Evolutionary conservation across 2,329 filamentous ascomycete species (phyloP).

Genomic region (Setomelanomma holmii): DNA sequence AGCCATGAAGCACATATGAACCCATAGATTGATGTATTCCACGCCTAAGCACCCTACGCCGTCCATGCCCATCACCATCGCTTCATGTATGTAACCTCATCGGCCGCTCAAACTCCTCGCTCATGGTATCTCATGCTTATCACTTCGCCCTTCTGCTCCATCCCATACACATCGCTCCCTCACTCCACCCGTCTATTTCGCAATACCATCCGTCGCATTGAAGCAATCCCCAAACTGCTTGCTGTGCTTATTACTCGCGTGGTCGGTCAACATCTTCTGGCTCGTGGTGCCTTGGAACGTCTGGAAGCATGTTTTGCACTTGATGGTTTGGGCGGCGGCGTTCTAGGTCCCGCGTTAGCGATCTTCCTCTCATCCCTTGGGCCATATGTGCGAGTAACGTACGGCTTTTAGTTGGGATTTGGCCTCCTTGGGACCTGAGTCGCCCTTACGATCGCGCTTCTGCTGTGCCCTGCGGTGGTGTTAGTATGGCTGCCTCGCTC

Average conservation of each 20-base stretch:
- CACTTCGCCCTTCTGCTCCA: too few relatives aligned
- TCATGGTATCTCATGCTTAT: conserved; percentile 31
- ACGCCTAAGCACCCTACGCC: not conserved
- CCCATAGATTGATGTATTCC: not conserved
- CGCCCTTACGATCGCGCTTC: conserved; percentile 47
- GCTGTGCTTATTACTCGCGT: conserved; percentile 78
- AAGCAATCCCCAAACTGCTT: conserved; percentile 77
- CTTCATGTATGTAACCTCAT: not conserved
- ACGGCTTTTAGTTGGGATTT: conserved; percentile 48
- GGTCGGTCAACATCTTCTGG: conserved; percentile 72
- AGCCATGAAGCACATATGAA: not conserved
- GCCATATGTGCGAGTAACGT: conserved; percentile 13
- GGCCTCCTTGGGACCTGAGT: conserved; percentile 39
- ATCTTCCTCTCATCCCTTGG: not conserved
- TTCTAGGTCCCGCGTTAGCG: conserved; percentile 60
- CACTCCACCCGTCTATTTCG: conserved; percentile 27
- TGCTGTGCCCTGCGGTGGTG: conserved; percentile 42
- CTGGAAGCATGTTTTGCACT: conserved; percentile 78
- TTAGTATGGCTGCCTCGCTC: conserved; percentile 20
- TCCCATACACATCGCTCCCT: conserved; percentile 15
- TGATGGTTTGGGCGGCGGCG: conserved; percentile 75
- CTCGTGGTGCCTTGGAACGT: conserved; percentile 81
- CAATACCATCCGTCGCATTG: conserved; percentile 43
- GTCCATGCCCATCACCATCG: not conserved
- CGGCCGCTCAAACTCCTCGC: conserved; percentile 11